Evolutionary conservation across 2,329 filamentous ascomycete species (phyloP).

Genomic region (Talaromyces albobiverticillius): DNA sequence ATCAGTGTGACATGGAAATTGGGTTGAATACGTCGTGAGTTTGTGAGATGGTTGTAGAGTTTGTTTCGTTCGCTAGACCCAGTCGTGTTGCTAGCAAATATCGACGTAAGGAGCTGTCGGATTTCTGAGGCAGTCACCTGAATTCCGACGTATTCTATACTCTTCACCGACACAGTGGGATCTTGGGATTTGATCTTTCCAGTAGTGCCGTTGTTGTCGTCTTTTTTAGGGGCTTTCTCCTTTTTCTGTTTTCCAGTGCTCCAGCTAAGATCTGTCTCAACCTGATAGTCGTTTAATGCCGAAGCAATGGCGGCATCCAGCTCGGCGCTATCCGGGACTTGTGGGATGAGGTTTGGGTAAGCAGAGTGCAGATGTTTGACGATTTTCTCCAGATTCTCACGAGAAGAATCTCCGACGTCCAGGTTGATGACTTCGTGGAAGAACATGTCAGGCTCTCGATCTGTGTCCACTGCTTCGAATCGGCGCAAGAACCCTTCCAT

Average conservation of each 20-base stretch:
- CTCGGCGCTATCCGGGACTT: constrained; percentile 68
- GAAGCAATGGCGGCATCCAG: constrained; percentile 76
- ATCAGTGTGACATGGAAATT: constrained; percentile 93
- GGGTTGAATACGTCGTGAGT: constrained; percentile 71
- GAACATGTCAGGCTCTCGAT: constrained; percentile 67
- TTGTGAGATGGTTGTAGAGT: constrained; percentile 74
- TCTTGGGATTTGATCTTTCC: constrained; percentile 22
- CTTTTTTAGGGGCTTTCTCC: constrained; percentile 21
- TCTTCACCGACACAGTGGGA: constrained; percentile 44
- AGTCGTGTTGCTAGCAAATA: constrained; percentile 55
- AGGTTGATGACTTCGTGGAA: constrained; percentile 87
- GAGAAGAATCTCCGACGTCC: constrained; percentile 72
- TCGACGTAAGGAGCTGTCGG: constrained; percentile 60
- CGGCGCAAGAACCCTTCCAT: constrained; percentile 92
- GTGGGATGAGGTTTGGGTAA: constrained; percentile 68
- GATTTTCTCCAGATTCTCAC: constrained; percentile 79
- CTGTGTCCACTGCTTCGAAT: constrained; percentile 73
- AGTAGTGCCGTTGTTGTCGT: background rate
- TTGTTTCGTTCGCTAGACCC: constrained; percentile 51
- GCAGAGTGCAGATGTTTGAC: constrained; percentile 68
- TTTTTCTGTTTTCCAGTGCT: constrained; percentile 48
- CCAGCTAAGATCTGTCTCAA: constrained; percentile 71
- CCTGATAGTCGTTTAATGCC: constrained; percentile 73
- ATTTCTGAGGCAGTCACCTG: constrained; percentile 53
- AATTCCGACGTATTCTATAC: constrained; percentile 66